Evolutionary conservation across 106 monocot genomes (phyloP).

Genomic region (Hemerocallis citrina): DNA sequence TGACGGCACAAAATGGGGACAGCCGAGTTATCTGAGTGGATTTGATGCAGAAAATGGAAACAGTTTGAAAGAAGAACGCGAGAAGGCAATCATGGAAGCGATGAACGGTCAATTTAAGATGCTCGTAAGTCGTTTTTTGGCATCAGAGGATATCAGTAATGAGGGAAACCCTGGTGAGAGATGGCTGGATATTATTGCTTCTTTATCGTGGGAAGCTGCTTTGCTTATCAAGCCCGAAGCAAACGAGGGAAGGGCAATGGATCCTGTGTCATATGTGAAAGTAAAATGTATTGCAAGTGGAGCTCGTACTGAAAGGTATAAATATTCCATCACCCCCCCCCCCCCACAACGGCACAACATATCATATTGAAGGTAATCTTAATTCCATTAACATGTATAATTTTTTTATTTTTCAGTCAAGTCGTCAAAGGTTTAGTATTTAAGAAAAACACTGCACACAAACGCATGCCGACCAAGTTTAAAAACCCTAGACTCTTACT

Average conservation of each 20-base stretch:
- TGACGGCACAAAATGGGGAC: slow-evolving; percentile 62
- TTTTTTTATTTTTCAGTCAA: slow-evolving; percentile 42
- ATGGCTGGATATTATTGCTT: slow-evolving; percentile 79
- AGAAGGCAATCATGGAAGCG: slow-evolving; percentile 77
- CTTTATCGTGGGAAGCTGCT: slow-evolving; percentile 89
- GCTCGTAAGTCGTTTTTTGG: slow-evolving; percentile 70
- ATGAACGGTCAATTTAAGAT: slow-evolving; percentile 89
- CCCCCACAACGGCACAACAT: no score
- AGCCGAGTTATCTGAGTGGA: slow-evolving; percentile 37
- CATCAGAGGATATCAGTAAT: slow-evolving; percentile 54
- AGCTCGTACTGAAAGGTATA: slow-evolving; percentile 64
- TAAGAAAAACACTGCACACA: slow-evolving; percentile 94
- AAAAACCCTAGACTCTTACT: slow-evolving; percentile 81
- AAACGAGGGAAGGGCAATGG: slow-evolving; percentile 84
- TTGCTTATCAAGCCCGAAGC: slow-evolving; percentile 77
- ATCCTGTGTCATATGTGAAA: slow-evolving; percentile 86
- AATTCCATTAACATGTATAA: background rate
- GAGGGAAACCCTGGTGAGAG: slow-evolving; percentile 23
- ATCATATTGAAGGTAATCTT: no score
- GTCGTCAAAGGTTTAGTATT: slow-evolving; percentile 89
- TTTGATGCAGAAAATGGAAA: slow-evolving; percentile 31
- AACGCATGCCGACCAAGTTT: slow-evolving; percentile 85
- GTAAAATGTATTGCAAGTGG: slow-evolving; percentile 88
- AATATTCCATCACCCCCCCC: no score
- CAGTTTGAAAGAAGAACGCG: slow-evolving; percentile 44